Evolutionary conservation across 352 stramenopile genomes (phyloP).

Genomic region (Sclerospora graminicola): DNA sequence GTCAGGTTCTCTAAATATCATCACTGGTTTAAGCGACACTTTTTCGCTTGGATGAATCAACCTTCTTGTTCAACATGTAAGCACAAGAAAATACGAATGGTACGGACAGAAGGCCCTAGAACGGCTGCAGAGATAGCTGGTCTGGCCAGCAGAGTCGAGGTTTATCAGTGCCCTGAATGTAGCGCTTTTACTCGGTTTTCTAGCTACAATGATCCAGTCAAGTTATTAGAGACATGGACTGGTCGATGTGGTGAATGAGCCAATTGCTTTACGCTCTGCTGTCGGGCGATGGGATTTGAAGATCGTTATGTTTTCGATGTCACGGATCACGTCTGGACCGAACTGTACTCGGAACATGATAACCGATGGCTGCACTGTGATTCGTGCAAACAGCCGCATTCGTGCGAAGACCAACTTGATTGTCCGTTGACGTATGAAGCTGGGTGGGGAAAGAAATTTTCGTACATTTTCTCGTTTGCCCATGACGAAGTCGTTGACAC

Average conservation of each 20-base stretch:
- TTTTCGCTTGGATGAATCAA: too few relatives aligned
- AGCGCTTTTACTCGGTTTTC: constrained; percentile 66
- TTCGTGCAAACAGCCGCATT: constrained; percentile 90
- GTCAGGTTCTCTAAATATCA: too few relatives aligned
- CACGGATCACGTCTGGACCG: constrained; percentile 93
- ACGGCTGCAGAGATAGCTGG: constrained; percentile 48
- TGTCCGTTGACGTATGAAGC: too few relatives aligned
- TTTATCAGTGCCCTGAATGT: too few relatives aligned
- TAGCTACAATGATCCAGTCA: constrained; percentile 86
- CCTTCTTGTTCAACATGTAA: constrained; percentile 47
- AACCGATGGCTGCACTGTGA: constrained; percentile 91
- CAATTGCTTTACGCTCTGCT: too few relatives aligned
- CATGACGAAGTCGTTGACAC: too few relatives aligned
- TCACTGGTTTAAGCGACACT: constrained; percentile 86
- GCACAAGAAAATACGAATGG: constrained; percentile 38
- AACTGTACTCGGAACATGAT: constrained; percentile 77
- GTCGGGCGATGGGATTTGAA: constrained; percentile 84
- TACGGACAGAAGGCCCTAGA: too few relatives aligned
- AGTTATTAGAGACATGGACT: constrained; percentile 64
- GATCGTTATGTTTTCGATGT: too few relatives aligned
- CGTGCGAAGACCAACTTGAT: constrained; percentile 86
- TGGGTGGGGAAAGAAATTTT: constrained; percentile 91
- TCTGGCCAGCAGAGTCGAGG: too few relatives aligned
- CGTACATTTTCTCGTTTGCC: constrained; percentile 88
- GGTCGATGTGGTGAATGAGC: constrained; percentile 90